These are phyloP conservation scores for Alisma plantagoaquatica DNA, from an alignment of 106 monocot species.

Conservation along the genomic window DNA sequence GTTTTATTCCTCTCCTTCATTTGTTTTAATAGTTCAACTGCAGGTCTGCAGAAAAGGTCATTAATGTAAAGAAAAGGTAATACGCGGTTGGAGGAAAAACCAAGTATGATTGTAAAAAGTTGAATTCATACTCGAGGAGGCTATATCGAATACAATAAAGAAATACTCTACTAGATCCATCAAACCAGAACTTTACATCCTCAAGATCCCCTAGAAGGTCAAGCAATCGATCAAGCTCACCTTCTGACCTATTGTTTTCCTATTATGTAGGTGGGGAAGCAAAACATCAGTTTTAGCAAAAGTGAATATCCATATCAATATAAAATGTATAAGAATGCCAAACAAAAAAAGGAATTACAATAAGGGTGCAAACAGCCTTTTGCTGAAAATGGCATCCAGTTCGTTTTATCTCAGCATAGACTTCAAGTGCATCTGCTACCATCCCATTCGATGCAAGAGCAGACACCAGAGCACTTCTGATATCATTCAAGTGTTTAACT, in stretches of 20 bases:
- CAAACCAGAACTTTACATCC: conserved; percentile 59
- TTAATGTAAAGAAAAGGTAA: conserved; percentile 7
- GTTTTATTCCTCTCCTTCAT: conserved; percentile 52
- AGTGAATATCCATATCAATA: not conserved
- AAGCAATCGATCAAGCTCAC: conserved; percentile 42
- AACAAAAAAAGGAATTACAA: not conserved
- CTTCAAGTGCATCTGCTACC: conserved; percentile 50
- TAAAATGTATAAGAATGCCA: not conserved
- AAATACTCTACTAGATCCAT: conserved; percentile 71
- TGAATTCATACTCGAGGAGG: conserved; percentile 27
- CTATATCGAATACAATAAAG: conserved; percentile 62
- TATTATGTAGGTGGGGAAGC: conserved; percentile 8
- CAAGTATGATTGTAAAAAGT: not conserved
- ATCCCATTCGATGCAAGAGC: conserved; percentile 72
- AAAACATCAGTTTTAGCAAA: not conserved
- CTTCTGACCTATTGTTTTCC: conserved; percentile 26
- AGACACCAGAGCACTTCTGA: conserved; percentile 56
- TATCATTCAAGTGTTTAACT: conserved; percentile 35
- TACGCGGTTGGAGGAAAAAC: not conserved
- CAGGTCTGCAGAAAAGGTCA: conserved; percentile 31
- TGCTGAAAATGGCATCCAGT: conserved; percentile 43
- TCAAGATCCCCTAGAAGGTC: conserved; percentile 57
- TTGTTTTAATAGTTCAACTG: conserved; percentile 51
- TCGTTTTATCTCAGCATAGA: conserved; percentile 76
- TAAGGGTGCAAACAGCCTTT: conserved; percentile 28